A percentile compares a stretch with the other conserved stretches of the same genome.
Conservation (phyloP, 306 rosid species). For the Glycyrrhiza uralensis region DNA sequence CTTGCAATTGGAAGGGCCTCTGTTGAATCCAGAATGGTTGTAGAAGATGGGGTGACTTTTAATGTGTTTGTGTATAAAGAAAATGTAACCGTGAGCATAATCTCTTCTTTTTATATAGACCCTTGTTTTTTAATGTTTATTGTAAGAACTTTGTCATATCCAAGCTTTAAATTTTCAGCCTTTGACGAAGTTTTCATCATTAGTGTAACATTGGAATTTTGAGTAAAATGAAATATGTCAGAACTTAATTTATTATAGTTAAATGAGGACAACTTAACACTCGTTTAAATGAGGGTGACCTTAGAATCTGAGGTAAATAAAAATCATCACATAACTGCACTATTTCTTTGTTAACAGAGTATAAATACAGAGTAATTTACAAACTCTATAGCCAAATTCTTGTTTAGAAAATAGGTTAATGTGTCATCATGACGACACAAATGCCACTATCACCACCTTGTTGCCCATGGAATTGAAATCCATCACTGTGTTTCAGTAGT, state of each 20-base stretch:
- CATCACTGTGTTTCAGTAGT: constrained; percentile 19
- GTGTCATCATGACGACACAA: constrained; percentile 25
- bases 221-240: background rate
- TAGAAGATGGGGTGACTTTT: constrained; percentile 28
- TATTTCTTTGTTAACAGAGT: background rate
- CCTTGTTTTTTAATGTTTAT: background rate
- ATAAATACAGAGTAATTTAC: background rate
- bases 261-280: background rate
- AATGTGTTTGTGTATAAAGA: constrained; percentile 22
- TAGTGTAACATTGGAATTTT: constrained; percentile 4
- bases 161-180: constrained; percentile 5
- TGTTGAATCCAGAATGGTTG: constrained; percentile 22
- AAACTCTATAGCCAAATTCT: background rate
- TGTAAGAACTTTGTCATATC: constrained; percentile 24
- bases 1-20: constrained; percentile 7
- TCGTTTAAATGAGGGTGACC: background rate
- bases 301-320: background rate
- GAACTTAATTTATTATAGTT: background rate
- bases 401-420: background rate
- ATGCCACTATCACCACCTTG: constrained; percentile 6
- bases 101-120: constrained; percentile 41
- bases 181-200: constrained; percentile 25
- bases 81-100: constrained; percentile 13
- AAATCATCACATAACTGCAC: background rate
- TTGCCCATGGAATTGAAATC: background rate